Evolutionary conservation across 441 rosid species (phyloP).

Genomic region (Euphorbia corollata): DNA sequence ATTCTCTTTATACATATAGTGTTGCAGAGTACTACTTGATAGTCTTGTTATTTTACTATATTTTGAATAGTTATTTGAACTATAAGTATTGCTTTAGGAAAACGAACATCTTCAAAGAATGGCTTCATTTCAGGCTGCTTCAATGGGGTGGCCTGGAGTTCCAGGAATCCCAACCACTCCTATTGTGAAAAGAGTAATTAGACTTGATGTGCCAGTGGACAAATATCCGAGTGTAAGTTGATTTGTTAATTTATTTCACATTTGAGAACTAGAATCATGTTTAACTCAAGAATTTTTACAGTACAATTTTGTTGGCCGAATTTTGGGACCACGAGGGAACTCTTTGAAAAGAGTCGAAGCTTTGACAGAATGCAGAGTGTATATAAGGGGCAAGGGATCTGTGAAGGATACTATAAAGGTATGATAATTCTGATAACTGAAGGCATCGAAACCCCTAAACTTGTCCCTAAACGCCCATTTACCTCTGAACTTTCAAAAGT

Average conservation of each 20-base stretch:
- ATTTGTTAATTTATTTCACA: background rate
- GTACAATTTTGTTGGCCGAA: constrained; percentile 91
- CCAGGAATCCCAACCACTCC: constrained; percentile 57
- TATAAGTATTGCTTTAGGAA: constrained; percentile 33
- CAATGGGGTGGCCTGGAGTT: constrained; percentile 72
- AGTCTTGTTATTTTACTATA: too few species aligned
- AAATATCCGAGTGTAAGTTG: constrained; percentile 76
- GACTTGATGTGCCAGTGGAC: constrained; percentile 92
- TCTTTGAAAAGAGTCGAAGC: constrained; percentile 91
- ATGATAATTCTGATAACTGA: background rate
- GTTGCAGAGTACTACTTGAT: too few species aligned
- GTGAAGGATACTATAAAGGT: constrained; percentile 87
- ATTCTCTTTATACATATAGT: too few species aligned
- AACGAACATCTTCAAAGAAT: constrained; percentile 66
- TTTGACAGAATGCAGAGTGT: constrained; percentile 73
- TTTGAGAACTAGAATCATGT: constrained; percentile 13
- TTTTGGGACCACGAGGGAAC: constrained; percentile 94
- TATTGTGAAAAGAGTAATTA: constrained; percentile 55
- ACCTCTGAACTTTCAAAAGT: too few species aligned
- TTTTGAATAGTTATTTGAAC: too few species aligned
- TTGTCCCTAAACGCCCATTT: too few species aligned
- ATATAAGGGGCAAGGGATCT: constrained; percentile 88
- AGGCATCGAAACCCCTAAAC: too few species aligned
- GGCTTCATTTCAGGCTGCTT: constrained; percentile 52
- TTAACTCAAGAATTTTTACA: constrained; percentile 35